Percentiles rank a stretch among this genome's conserved stretches.
phyloP scores from a whole-genome alignment of 495 filamentous ascomycete species.

The Lentithecium fluviatile region DNA sequence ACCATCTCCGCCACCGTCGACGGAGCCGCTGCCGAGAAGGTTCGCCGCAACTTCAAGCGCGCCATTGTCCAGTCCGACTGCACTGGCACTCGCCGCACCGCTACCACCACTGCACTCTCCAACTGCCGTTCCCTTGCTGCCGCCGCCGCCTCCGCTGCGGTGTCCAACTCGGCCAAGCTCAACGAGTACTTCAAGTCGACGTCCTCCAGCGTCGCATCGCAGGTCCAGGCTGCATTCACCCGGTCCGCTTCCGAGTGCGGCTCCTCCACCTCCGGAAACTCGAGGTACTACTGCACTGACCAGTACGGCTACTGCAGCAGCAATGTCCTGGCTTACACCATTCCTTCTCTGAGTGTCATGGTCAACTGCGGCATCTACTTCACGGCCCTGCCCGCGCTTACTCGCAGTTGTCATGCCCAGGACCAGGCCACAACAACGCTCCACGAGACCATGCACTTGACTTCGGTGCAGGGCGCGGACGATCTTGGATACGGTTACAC shows the following conservation, averaged over 20 bases:
- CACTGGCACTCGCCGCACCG: conserved; percentile 43
- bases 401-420: conserved; percentile 53
- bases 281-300: conserved; percentile 54
- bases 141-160: conserved; percentile 51
- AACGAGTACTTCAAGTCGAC: conserved; percentile 61
- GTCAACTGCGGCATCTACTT: conserved; percentile 59
- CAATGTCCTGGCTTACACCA: conserved; percentile 58
- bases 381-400: conserved; percentile 46
- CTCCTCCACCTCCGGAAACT: conserved; percentile 45
- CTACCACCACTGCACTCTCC: conserved; percentile 47
- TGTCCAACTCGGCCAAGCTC: conserved; percentile 43
- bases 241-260: conserved; percentile 50
- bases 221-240: conserved; percentile 44
- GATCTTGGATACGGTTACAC: conserved; percentile 55
- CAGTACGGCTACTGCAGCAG: conserved; percentile 48
- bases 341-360: conserved; percentile 51
- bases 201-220: conserved; percentile 42
- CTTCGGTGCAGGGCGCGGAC: conserved; percentile 57
- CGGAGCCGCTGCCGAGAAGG: conserved; percentile 48
- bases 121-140: conserved; percentile 52
- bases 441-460: conserved; percentile 62
- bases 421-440: conserved; percentile 59
- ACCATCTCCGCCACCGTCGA: too few species aligned
- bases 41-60: conserved; percentile 54
- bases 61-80: conserved; percentile 49